Conservation (phyloP, 805 yeast genomes). For the Maudiozyma pseudohumilis region DNA sequence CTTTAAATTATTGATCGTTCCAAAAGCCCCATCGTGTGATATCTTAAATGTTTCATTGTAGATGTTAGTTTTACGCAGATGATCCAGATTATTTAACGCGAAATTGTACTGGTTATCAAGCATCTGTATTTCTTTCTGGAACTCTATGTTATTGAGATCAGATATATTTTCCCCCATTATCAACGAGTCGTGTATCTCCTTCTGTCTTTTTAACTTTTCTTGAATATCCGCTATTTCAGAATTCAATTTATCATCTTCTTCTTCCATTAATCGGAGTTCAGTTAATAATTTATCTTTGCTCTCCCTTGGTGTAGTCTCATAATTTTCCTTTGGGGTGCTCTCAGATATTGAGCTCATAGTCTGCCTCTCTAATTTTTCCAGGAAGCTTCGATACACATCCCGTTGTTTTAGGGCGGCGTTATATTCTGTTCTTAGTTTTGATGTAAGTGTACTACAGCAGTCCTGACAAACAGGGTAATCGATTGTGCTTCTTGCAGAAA, state of each 20-base stretch:
- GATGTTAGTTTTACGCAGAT: slow-evolving; percentile 65
- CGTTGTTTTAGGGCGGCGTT: slow-evolving; percentile 69
- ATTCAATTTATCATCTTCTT: slow-evolving; percentile 36
- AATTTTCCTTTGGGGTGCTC: too few species aligned
- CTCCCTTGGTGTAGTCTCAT: slow-evolving; percentile 15
- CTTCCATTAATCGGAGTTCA: slow-evolving; percentile 4
- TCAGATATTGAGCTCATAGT: slow-evolving; percentile 3
- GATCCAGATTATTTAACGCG: slow-evolving; percentile 57
- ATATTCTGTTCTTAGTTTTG: slow-evolving; percentile 56
- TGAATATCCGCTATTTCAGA: slow-evolving; percentile 36
- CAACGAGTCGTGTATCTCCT: slow-evolving; percentile 38
- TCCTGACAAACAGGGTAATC: slow-evolving; percentile 85
- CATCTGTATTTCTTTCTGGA: slow-evolving; percentile 48
- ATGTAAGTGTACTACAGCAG: slow-evolving; percentile 60
- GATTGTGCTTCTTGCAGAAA: slow-evolving; percentile 63
- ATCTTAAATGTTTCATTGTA: slow-evolving; percentile 77
- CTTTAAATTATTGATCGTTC: slow-evolving; percentile 76
- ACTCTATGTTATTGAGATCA: slow-evolving; percentile 42
- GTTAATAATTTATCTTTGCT: slow-evolving; percentile 13
- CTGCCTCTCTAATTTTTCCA: slow-evolving; percentile 56
- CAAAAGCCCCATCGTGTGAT: slow-evolving; percentile 75
- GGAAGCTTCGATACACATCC: slow-evolving; percentile 63
- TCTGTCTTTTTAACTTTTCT: slow-evolving; percentile 37
- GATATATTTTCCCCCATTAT: slow-evolving; percentile 39
- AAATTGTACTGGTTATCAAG: slow-evolving; percentile 52